These are phyloP conservation scores for Trichoderma cornu-damae DNA, from an alignment of 2,329 filamentous ascomycete species.

Conservation along the genomic window DNA sequence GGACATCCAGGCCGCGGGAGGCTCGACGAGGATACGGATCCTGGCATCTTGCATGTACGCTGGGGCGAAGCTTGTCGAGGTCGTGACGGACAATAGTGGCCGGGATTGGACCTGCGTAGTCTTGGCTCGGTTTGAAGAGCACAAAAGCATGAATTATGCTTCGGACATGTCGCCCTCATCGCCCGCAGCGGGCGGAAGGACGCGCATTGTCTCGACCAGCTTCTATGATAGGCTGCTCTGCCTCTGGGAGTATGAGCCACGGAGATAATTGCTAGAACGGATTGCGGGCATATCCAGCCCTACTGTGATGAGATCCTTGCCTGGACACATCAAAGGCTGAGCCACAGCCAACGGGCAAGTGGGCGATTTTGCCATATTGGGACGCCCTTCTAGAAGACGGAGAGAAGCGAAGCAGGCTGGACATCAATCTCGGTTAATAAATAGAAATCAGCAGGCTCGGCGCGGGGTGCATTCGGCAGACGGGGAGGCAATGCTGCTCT, in stretches of 20 bases:
- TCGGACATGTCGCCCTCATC: conserved; percentile 52
- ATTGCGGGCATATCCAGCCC: background rate
- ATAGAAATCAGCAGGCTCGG: conserved; percentile 8
- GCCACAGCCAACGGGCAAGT: background rate
- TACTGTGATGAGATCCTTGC: background rate
- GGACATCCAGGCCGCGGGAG: conserved; percentile 25
- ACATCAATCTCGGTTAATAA: conserved; percentile 1
- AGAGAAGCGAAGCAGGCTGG: conserved; percentile 5
- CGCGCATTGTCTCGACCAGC: conserved; percentile 62
- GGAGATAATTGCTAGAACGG: background rate
- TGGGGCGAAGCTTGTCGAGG: conserved; percentile 62
- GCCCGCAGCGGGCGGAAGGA: background rate
- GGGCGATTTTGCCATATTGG: background rate
- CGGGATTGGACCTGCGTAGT: conserved; percentile 58
- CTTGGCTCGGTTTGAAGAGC: conserved; percentile 70
- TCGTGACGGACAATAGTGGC: conserved; percentile 34
- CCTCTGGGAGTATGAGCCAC: conserved; percentile 49
- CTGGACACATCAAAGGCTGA: background rate
- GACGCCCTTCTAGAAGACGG: conserved; percentile 10
- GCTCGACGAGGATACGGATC: conserved; percentile 41
- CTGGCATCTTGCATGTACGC: conserved; percentile 93
- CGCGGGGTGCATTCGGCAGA: conserved; percentile 15
- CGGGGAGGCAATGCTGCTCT: conserved; percentile 11
- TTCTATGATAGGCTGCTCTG: conserved; percentile 71
- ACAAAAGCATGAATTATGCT: conserved; percentile 93